phyloP scores from a whole-genome alignment of 768 basidiomycete species.

The Candolleomyces efflorescens region DNA sequence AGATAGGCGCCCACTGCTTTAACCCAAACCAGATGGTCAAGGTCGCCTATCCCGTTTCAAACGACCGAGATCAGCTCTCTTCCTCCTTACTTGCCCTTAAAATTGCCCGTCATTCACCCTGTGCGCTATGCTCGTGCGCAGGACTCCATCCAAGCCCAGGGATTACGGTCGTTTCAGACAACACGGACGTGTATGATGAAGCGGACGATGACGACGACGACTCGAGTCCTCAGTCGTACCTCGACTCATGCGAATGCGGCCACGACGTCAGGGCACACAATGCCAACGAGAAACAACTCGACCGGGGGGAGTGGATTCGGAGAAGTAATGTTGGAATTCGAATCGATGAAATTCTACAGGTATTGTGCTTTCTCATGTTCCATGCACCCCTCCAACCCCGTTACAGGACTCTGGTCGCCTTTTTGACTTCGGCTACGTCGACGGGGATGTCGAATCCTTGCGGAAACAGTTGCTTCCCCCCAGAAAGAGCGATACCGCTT shows the following conservation, averaged over 20 bases:
- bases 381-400: conserved; percentile 10
- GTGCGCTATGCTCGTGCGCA: conserved; percentile 64
- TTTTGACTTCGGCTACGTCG: conserved; percentile 74
- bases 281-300: conserved; percentile 54
- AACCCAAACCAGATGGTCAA: conserved; percentile 42
- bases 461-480: conserved; percentile 66
- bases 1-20: conserved; percentile 5
- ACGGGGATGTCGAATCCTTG: conserved; percentile 65
- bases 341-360: conserved; percentile 80
- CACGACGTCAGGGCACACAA: conserved; percentile 64
- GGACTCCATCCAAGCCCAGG: conserved; percentile 64
- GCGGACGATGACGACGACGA: conserved; percentile 61
- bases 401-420: conserved; percentile 68
- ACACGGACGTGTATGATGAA: conserved; percentile 27
- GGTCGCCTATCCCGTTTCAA: conserved; percentile 63
- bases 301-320: conserved; percentile 63
- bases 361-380: conserved; percentile 28
- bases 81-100: conserved; percentile 58
- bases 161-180: conserved; percentile 57
- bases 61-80: conserved; percentile 43
- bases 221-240: conserved; percentile 32
- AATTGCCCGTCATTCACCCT: conserved; percentile 79
- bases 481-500: conserved; percentile 42
- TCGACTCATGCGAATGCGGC: conserved; percentile 64
- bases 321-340: conserved; percentile 71